phyloP scores from a whole-genome alignment of 202 grass and related monocot genomes.

The Hordeum pubiflorum region DNA sequence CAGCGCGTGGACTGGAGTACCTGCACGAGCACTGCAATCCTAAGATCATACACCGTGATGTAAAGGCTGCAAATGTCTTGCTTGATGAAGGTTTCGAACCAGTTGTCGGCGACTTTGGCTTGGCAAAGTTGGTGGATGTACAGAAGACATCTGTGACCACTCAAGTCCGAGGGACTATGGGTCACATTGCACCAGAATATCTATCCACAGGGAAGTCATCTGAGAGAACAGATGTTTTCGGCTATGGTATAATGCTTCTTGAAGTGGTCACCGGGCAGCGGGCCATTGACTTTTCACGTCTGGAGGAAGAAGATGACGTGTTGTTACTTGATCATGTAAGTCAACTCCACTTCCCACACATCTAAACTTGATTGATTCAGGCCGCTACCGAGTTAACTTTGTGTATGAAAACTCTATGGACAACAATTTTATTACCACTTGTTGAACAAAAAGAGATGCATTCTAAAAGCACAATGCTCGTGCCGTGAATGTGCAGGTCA shows the following conservation, averaged over 20 bases:
- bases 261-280: constrained; percentile 86
- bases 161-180: constrained; percentile 86
- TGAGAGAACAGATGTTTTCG: constrained; percentile 86
- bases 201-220: constrained; percentile 88
- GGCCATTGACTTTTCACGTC: constrained; percentile 63
- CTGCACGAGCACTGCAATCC: constrained; percentile 94
- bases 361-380: no score
- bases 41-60: constrained; percentile 96
- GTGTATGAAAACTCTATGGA: no score
- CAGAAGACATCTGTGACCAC: constrained; percentile 91
- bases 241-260: constrained; percentile 94
- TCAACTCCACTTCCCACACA: no score
- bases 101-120: constrained; percentile 85
- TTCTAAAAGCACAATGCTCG: no score
- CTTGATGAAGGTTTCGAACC: constrained; percentile 84
- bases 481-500: constrained; percentile 38
- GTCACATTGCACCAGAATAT: constrained; percentile 97
- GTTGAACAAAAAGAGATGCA: no score
- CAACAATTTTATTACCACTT: no score
- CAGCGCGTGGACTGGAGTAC: constrained; percentile 84
- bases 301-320: constrained; percentile 81
- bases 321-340: constrained; percentile 82
- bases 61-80: constrained; percentile 91
- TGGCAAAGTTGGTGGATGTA: constrained; percentile 81
- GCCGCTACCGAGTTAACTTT: no score